Percentiles rank a stretch among this genome's conserved stretches.
Conservation (phyloP, 306 rosid genomes). For the Acmispon strigosus region DNA sequence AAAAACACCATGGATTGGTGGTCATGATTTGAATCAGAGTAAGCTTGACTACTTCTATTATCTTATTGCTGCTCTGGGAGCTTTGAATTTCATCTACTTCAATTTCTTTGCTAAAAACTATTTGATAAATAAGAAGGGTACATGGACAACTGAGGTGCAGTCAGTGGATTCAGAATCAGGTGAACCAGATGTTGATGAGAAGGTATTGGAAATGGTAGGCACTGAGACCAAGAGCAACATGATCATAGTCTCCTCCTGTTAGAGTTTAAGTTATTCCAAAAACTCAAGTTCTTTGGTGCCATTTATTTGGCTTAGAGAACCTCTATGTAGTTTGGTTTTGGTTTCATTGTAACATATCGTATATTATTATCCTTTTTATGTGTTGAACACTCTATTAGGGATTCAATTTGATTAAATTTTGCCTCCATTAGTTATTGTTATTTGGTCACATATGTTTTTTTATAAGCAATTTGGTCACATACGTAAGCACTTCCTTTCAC, state of each 20-base stretch:
- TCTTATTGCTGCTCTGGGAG: slow-evolving; percentile 44
- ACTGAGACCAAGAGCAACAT: not conserved
- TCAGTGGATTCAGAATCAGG: not conserved
- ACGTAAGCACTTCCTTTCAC: too few species aligned
- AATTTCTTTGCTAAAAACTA: slow-evolving; percentile 40
- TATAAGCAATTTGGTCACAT: not conserved
- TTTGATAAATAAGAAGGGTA: not conserved
- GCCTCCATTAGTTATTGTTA: not conserved
- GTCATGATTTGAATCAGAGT: slow-evolving; percentile 50
- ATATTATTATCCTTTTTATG: not conserved
- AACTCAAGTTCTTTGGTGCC: not conserved
- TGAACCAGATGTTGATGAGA: slow-evolving; percentile 20
- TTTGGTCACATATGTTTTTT: not conserved
- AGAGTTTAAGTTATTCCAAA: not conserved
- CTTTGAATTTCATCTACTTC: slow-evolving; percentile 53
- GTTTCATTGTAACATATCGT: not conserved
- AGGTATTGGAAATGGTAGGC: not conserved
- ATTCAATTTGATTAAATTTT: not conserved
- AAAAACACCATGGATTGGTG: slow-evolving; percentile 55
- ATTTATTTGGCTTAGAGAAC: not conserved
- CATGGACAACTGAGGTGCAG: slow-evolving; percentile 12
- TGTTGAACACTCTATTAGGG: not conserved
- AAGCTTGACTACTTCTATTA: slow-evolving; percentile 56
- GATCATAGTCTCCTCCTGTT: not conserved
- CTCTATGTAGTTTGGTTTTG: not conserved